A percentile compares a stretch with the other conserved stretches of the same genome.
Evolutionary conservation across 2,329 filamentous ascomycete genomes (phyloP).

Genomic region (Nannizzia gypsea): DNA sequence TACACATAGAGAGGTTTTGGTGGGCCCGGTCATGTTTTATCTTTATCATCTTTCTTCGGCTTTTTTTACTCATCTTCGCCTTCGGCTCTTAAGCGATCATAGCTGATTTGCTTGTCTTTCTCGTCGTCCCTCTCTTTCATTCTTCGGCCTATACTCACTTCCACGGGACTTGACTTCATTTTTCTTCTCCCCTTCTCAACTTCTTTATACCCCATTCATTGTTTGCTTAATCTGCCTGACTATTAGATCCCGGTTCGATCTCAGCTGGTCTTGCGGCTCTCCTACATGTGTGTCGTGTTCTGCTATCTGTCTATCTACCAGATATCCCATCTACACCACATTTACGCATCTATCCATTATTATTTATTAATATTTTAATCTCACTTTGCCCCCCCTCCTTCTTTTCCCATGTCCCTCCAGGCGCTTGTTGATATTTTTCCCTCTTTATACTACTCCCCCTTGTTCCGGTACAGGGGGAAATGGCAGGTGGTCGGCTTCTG

Average conservation of each 20-base stretch:
- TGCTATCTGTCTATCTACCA: not conserved
- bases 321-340: not conserved
- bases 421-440: not conserved
- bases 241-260: constrained; percentile 1
- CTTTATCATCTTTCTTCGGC: not conserved
- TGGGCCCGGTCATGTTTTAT: constrained; percentile 2
- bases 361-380: constrained; percentile 5
- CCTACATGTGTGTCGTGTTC: not conserved
- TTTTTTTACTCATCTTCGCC: not conserved
- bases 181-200: not conserved
- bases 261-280: not conserved
- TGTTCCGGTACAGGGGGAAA: not conserved
- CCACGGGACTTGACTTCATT: not conserved
- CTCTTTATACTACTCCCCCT: not conserved
- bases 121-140: not conserved
- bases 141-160: not conserved
- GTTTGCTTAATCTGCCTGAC: not conserved
- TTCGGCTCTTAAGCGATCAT: constrained; percentile 1
- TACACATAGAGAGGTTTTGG: not conserved
- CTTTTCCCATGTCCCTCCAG: not conserved
- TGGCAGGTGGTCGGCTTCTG: constrained; percentile 1
- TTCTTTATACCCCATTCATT: constrained; percentile 5
- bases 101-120: not conserved
- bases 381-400: not conserved
- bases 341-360: not conserved